A percentile compares a stretch with the other conserved stretches of the same genome.
Evolutionary conservation across 2,329 filamentous ascomycete species (phyloP).

Genomic region (Chaetomium strumarium): DNA sequence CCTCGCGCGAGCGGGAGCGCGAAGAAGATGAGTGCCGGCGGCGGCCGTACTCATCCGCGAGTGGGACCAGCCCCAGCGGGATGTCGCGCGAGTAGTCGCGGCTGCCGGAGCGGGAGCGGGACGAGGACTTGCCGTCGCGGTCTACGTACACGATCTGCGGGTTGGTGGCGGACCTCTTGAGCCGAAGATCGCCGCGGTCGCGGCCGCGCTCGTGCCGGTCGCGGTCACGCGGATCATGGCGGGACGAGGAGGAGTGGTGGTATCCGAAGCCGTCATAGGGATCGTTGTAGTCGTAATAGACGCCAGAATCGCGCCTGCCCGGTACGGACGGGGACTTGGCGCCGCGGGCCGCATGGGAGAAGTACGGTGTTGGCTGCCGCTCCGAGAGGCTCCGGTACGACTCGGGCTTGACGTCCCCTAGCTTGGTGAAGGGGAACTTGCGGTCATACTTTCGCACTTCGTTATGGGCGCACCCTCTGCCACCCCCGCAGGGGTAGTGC

Average conservation of each 20-base stretch:
- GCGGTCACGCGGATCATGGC: conserved; percentile 13
- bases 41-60: conserved; percentile 17
- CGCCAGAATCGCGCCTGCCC: conserved; percentile 20
- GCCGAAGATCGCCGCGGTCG: conserved; percentile 19
- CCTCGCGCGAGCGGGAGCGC: conserved; percentile 4
- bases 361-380: conserved; percentile 21
- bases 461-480: conserved; percentile 26
- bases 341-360: conserved; percentile 17
- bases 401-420: conserved; percentile 16
- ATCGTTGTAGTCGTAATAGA: conserved; percentile 19
- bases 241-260: conserved; percentile 14
- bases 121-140: conserved; percentile 12
- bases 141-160: conserved; percentile 24
- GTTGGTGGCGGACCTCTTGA: conserved; percentile 26
- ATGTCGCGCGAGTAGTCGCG: conserved; percentile 17
- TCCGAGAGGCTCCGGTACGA: conserved; percentile 18
- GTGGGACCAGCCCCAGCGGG: conserved; percentile 16
- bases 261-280: conserved; percentile 14
- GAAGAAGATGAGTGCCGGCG: conserved; percentile 9
- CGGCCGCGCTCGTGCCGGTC: conserved; percentile 6
- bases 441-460: conserved; percentile 25
- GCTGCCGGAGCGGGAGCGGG: conserved; percentile 16
- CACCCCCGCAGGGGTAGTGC: conserved; percentile 27
- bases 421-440: conserved; percentile 26
- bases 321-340: conserved; percentile 26